phyloP scores from a whole-genome alignment of 441 rosid species.

The Biscutella laevigata region DNA sequence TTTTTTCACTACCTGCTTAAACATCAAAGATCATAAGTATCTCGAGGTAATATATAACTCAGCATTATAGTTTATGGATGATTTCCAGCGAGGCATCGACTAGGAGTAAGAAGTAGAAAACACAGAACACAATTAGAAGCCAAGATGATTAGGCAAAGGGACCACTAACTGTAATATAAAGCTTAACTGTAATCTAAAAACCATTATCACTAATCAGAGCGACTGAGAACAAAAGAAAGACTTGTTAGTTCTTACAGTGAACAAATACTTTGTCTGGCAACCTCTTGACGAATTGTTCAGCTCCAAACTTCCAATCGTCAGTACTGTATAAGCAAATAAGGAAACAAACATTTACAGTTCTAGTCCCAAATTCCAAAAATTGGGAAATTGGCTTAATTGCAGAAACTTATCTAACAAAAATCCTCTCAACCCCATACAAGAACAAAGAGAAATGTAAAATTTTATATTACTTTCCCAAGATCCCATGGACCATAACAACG shows the following conservation, averaged over 20 bases:
- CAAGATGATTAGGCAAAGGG: background rate
- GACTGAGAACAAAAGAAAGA: background rate
- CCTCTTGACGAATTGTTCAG: slow-evolving; percentile 65
- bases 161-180: background rate
- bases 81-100: no score
- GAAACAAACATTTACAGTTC: background rate
- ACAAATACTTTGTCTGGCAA: slow-evolving; percentile 75
- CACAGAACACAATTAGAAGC: background rate
- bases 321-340: slow-evolving; percentile 39
- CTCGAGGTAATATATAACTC: background rate
- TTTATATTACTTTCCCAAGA: slow-evolving; percentile 64
- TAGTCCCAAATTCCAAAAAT: background rate
- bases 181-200: no score
- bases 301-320: slow-evolving; percentile 85
- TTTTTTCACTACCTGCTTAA: slow-evolving; percentile 72
- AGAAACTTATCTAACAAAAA: background rate
- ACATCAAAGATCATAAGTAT: slow-evolving; percentile 11
- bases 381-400: background rate
- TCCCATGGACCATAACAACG: slow-evolving; percentile 91
- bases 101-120: background rate
- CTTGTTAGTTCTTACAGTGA: slow-evolving; percentile 73
- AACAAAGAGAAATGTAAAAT: background rate
- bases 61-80: background rate
- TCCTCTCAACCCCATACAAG: background rate
- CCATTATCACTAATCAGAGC: background rate